Evolutionary conservation across 805 yeast genomes (phyloP).

Genomic region (Schizosaccharomyces japonicus): DNA sequence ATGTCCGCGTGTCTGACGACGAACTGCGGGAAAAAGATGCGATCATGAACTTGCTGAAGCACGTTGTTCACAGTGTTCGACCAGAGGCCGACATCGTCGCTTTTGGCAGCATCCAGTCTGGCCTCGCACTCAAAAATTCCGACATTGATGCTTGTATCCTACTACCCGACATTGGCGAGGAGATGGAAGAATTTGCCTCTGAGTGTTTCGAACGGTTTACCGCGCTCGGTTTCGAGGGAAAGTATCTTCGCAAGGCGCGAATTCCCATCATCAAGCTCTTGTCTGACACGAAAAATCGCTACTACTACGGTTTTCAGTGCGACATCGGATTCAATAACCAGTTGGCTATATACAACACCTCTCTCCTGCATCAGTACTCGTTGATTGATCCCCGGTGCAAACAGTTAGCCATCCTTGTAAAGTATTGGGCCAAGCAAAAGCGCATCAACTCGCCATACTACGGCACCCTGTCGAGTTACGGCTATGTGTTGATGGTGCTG

Average conservation of each 20-base stretch:
- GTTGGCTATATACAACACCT: slow-evolving; percentile 4
- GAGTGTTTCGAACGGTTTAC: background rate
- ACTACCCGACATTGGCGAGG: background rate
- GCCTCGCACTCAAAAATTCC: background rate
- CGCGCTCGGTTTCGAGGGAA: background rate
- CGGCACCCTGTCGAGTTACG: slow-evolving; percentile 5
- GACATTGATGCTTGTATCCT: slow-evolving; percentile 5
- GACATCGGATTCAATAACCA: slow-evolving; percentile 3
- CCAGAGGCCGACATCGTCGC: background rate
- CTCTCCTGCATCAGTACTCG: background rate
- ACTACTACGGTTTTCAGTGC: background rate
- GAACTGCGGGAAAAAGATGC: background rate
- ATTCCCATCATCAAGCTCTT: slow-evolving; percentile 1
- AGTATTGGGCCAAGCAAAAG: slow-evolving; percentile 3
- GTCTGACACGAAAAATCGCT: background rate
- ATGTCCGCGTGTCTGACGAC: background rate
- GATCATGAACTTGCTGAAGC: background rate
- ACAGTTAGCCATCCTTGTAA: background rate
- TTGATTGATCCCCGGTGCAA: background rate
- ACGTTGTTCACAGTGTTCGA: background rate
- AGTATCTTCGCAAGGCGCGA: background rate
- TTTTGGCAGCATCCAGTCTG: slow-evolving; percentile 1
- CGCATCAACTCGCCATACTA: slow-evolving; percentile 4
- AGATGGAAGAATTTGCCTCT: background rate
- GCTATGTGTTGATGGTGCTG: slow-evolving; percentile 2